Percentiles rank a stretch among this genome's conserved stretches.
Evolutionary conservation across 2,329 filamentous ascomycete genomes (phyloP).

Genomic region (Claviceps sp.): DNA sequence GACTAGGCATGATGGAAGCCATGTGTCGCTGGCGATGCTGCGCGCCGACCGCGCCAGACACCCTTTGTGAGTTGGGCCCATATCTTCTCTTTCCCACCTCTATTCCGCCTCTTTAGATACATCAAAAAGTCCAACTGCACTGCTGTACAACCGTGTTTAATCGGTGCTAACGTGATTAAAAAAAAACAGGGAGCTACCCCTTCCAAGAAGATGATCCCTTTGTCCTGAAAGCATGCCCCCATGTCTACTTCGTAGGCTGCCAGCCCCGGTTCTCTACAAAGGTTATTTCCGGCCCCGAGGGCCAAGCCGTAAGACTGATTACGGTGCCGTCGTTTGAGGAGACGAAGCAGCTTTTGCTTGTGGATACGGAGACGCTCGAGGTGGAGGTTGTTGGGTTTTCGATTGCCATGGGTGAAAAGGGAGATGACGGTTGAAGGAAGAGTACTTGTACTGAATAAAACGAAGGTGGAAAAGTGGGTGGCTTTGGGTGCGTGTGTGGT

Average conservation of each 20-base stretch:
- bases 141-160: too few species aligned
- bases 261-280: slow-evolving; percentile 67
- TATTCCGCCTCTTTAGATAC: not conserved
- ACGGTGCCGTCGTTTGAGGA: slow-evolving; percentile 70
- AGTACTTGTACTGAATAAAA: not conserved
- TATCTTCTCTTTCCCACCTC: not conserved
- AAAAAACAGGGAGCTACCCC: slow-evolving; percentile 67
- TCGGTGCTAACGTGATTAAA: not conserved
- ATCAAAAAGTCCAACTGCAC: not conserved
- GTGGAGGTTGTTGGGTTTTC: slow-evolving; percentile 54
- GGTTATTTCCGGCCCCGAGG: slow-evolving; percentile 51
- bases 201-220: slow-evolving; percentile 92
- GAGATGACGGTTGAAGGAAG: not conserved
- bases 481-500: too few species aligned
- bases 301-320: slow-evolving; percentile 64
- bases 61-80: slow-evolving; percentile 55
- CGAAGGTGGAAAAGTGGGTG: not conserved
- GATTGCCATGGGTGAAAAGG: not conserved
- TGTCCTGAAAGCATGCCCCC: slow-evolving; percentile 71
- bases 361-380: slow-evolving; percentile 78
- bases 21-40: slow-evolving; percentile 86
- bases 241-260: slow-evolving; percentile 82
- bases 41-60: slow-evolving; percentile 91
- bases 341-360: slow-evolving; percentile 65
- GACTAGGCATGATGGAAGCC: slow-evolving; percentile 82